These are phyloP conservation scores for Vanilla planifolia DNA, from an alignment of 106 monocot genomes.

Conservation along the genomic window DNA sequence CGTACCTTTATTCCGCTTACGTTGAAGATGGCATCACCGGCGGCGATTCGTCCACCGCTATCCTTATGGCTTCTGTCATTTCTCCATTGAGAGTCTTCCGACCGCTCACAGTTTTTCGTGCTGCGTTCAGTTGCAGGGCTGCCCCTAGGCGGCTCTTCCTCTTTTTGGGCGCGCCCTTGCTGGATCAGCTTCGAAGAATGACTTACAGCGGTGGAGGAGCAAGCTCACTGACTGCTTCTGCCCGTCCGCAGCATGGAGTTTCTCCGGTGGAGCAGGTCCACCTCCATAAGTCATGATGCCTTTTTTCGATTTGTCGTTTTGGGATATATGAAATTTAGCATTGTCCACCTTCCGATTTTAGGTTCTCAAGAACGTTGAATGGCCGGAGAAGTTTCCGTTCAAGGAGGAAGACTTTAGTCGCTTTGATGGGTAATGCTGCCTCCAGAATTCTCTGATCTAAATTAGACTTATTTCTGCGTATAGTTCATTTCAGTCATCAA, in stretches of 20 bases:
- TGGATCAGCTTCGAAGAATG: conserved; percentile 34
- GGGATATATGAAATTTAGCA: not conserved
- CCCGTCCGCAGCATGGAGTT: conserved; percentile 39
- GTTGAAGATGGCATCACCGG: not conserved
- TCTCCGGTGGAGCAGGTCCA: conserved; percentile 83
- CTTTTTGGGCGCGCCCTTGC: conserved; percentile 41
- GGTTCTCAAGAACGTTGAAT: conserved; percentile 85
- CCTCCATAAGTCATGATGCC: too few species aligned
- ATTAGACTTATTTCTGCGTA: conserved; percentile 3
- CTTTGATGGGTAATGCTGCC: conserved; percentile 67
- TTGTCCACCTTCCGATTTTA: conserved; percentile 10
- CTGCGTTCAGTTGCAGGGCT: not conserved
- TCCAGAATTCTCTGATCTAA: not conserved
- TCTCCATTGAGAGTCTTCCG: conserved; percentile 2
- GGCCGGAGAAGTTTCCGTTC: conserved; percentile 91
- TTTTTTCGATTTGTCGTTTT: not conserved
- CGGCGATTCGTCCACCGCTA: conserved; percentile 5
- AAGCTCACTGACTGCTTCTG: conserved; percentile 38
- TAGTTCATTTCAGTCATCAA: too few species aligned
- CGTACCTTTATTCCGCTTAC: not conserved
- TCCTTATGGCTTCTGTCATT: conserved; percentile 24
- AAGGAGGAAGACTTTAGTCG: conserved; percentile 88
- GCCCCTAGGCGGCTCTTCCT: conserved; percentile 60
- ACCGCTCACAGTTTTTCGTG: not conserved
- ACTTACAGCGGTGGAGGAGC: conserved; percentile 30